Base-by-base conservation (phyloP, 192 early-diverging fungal species). In the Pilobolus umbonatus region DNA sequence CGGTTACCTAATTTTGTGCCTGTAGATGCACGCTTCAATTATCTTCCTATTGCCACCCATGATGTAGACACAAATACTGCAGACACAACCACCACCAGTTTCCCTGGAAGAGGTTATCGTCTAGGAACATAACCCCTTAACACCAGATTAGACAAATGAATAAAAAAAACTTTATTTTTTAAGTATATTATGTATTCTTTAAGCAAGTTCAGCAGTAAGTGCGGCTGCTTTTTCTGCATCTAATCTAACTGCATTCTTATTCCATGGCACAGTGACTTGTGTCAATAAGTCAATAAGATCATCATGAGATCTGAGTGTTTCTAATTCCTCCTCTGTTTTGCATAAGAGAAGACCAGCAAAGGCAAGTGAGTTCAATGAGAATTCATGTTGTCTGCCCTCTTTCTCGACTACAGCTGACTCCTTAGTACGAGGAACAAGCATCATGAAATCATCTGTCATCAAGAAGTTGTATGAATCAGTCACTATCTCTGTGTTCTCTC, bases 391-490 rank as follows among this genome's bases (percentile, higher is more conserved):
- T 28, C 58, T 42, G 3, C 19, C 66, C 12, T 72, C 34, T 0
- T 66, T 36, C 6, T 46, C 15, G 11, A 60, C 32, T 5, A 51
- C 54, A 8, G 61, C 62, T 6, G 17, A 22, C n/a, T 74, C 72
- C 50, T 72, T 62, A 29, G 52, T 50, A 25, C 78, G 66, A 29
- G 81, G 79, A 0, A 79, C 73, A 3, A 83, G 65, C 70, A 83
- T 69, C 73, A 80, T 77, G 30, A 76, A 83, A 22, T 74, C 65
- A 3, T 60, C 44, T 3, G 81, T 83, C 49, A 83, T 46, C 25
- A 83, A 51, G 61, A 77, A 78, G 44, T 80, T 83, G 47, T 80
- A 83, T 9, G 76, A 75, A 5, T 66, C 40, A 9, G 53, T 46
- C 4, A 40, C 58, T 12, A 35, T n/a, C 4, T 65, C 55, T 1